phyloP scores from a whole-genome alignment of 768 basidiomycete genomes.

The Tricholomella constricta region DNA sequence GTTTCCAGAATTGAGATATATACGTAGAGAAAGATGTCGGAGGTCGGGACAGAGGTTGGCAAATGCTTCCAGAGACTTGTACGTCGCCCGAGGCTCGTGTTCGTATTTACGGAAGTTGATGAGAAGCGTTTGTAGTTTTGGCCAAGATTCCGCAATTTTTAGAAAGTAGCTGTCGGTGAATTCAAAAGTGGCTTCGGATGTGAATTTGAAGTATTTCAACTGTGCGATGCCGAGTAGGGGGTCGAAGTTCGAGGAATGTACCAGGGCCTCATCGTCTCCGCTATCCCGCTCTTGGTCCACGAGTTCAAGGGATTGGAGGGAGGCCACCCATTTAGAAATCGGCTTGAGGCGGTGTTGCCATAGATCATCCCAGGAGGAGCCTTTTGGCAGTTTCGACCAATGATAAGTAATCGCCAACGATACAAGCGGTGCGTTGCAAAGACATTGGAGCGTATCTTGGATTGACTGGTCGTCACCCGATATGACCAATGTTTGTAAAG shows the following conservation, averaged over 20 bases:
- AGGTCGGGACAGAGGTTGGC: constrained; percentile 1
- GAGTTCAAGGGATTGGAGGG: constrained; percentile 4
- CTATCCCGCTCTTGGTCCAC: background rate
- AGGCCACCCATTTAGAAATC: background rate
- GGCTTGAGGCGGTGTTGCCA: background rate
- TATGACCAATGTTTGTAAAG: no score
- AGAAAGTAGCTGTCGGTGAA: background rate
- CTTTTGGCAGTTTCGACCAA: no score
- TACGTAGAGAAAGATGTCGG: background rate
- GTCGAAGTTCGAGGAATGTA: background rate
- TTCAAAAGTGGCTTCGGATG: background rate
- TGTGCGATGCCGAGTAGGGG: background rate
- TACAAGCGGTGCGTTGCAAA: background rate
- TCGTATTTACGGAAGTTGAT: background rate
- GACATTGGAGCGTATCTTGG: no score
- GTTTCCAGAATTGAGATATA: background rate
- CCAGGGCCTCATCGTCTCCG: background rate
- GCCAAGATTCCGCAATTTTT: background rate
- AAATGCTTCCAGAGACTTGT: constrained; percentile 2
- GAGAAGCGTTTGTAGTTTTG: background rate
- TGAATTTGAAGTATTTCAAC: background rate
- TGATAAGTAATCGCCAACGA: background rate
- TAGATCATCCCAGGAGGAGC: background rate
- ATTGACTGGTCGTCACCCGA: no score
- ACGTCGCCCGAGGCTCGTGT: background rate